Conservation (phyloP, 805 yeast species). For the Kockiozyma suomiensis region DNA sequence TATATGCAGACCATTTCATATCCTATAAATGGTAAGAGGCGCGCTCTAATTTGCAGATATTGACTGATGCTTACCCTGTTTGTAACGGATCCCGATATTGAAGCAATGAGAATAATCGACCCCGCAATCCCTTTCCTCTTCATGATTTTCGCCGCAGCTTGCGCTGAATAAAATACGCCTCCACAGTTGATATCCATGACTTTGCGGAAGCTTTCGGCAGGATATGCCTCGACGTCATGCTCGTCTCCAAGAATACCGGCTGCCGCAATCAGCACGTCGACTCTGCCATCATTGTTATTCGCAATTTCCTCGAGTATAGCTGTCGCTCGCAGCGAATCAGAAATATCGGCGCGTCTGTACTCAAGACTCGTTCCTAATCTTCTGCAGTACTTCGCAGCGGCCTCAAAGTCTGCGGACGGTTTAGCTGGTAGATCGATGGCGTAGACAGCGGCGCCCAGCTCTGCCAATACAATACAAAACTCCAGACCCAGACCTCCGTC, state of each 20-base stretch:
- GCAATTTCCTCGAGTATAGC: slow-evolving; percentile 52
- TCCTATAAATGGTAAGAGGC: slow-evolving; percentile 4
- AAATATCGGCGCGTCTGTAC: slow-evolving; percentile 53
- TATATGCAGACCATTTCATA: slow-evolving; percentile 51
- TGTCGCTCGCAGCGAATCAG: slow-evolving; percentile 46
- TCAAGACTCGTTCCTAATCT: slow-evolving; percentile 41
- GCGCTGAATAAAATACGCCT: slow-evolving; percentile 72
- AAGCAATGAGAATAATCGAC: slow-evolving; percentile 71
- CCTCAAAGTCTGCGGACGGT: slow-evolving; percentile 37
- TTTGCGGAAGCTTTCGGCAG: slow-evolving; percentile 61
- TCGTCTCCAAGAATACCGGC: slow-evolving; percentile 60
- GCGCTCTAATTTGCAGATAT: slow-evolving; percentile 36
- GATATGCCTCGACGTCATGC: slow-evolving; percentile 56
- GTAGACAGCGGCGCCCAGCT: slow-evolving; percentile 50
- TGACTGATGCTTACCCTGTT: slow-evolving; percentile 70
- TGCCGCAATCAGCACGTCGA: slow-evolving; percentile 70
- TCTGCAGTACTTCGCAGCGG: slow-evolving; percentile 35
- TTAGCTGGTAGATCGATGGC: slow-evolving; percentile 40
- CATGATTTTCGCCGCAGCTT: slow-evolving; percentile 62
- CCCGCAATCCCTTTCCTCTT: slow-evolving; percentile 65
- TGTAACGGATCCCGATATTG: slow-evolving; percentile 75
- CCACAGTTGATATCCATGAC: slow-evolving; percentile 69
- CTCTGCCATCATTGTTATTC: slow-evolving; percentile 51
- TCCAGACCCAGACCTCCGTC: slow-evolving; percentile 51
- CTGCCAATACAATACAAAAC: slow-evolving; percentile 48